Conservation (phyloP, 73 alveolate genomes). For the Paramecium sexaurelia region DNA sequence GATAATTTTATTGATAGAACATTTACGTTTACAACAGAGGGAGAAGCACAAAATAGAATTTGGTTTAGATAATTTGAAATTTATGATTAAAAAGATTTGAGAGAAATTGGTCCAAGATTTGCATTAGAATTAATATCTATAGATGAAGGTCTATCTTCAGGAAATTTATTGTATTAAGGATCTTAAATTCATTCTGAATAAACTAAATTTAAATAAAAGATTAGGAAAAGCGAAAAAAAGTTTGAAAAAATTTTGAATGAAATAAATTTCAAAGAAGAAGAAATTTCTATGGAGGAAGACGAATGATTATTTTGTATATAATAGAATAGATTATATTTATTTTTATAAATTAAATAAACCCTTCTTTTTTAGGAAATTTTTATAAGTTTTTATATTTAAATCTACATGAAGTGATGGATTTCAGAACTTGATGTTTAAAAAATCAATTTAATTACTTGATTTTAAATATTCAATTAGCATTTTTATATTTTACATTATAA, state of each 20-base stretch:
- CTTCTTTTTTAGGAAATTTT: too few relatives aligned
- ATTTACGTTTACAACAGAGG: neutral
- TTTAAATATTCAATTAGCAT: too few relatives aligned
- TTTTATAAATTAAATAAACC: too few relatives aligned
- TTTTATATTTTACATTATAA: too few relatives aligned
- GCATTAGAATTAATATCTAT: neutral
- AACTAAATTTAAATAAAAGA: neutral
- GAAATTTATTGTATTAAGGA: constrained; percentile 37
- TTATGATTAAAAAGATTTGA: neutral
- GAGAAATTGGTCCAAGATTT: constrained; percentile 54
- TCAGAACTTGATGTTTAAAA: too few relatives aligned
- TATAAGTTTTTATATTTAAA: too few relatives aligned
- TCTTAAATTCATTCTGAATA: neutral
- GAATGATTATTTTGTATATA: too few relatives aligned
- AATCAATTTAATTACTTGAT: too few relatives aligned
- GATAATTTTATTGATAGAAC: constrained; percentile 37
- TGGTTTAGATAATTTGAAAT: constrained; percentile 47
- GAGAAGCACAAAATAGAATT: constrained; percentile 36
- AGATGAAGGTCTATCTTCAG: neutral
- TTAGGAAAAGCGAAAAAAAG: constrained; percentile 39
- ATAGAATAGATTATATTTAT: too few relatives aligned
- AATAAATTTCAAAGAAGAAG: constrained; percentile 18
- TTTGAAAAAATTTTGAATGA: neutral
- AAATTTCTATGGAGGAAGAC: neutral
- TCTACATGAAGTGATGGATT: too few relatives aligned